Evolutionary conservation across 768 basidiomycete species (phyloP), one percentile per base, ranked within the genome.

Genomic region (Suillus brevipes): DNA sequence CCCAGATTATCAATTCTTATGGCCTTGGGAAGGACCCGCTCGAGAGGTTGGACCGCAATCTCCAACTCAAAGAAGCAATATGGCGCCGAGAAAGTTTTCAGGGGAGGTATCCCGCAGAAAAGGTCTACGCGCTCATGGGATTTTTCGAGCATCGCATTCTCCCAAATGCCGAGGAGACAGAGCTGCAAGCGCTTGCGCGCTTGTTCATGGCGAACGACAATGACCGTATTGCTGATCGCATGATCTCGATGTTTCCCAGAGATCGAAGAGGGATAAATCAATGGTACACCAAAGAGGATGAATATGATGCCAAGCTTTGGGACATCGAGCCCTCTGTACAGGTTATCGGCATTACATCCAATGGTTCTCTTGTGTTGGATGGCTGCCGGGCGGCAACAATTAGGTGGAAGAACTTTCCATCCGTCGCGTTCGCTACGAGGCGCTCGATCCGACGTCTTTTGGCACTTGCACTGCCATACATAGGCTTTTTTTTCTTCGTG

Each of bases 91-190:
- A 31, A 10, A 47, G 45, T 16, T 0, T 20, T 23, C 20, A 60
- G 10, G 55, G 16, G 31, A 62, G 61, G 23, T 60, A 62, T 62
- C 20, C 6, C 6, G 66, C 69, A 47, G 73, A 72, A 31, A 74
- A 64, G 31, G 72, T 75, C 38, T 74, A 72, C 10, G 66, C 72
- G 12, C 66, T 75, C 1, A 72, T 72, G 74, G 68, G 68, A 4
- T 72, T 75, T 52, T 73, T 75, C 25, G 64, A 67, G 38, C 72
- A 72, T 58, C 74, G 67, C 1, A 73, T 74, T 37, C 34, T 53
- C 13, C 73, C 69, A 13, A 47, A 71, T 23, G 18, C 37, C 18
- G 23, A 53, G 42, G 71, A 72, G 37, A 73, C 64, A 18, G 63
- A 68, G 38, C 1, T 70, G 40, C 71, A 74, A 59, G 71, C 73